A percentile compares a stretch with the other conserved stretches of the same genome.
phyloP scores from a whole-genome alignment of 1,284 basidiomycete species.

The Schizophyllum amplum region DNA sequence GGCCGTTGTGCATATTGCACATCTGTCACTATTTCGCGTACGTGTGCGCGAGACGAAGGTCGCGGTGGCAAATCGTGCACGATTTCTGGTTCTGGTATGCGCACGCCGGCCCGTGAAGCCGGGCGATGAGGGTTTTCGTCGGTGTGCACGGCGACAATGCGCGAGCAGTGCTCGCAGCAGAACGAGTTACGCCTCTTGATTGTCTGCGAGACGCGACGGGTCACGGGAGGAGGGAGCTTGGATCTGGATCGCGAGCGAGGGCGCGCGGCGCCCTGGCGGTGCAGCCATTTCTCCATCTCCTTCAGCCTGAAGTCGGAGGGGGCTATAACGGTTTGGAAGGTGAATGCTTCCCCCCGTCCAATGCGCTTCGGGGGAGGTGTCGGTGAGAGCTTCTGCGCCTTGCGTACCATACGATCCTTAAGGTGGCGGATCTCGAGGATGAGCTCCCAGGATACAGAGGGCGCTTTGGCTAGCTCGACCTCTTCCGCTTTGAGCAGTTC shows the following conservation, averaged over 20 bases:
- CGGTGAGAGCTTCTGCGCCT: constrained; percentile 53
- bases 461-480: constrained; percentile 48
- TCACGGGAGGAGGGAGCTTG: background rate
- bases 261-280: constrained; percentile 20
- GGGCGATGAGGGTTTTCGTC: too few relatives aligned
- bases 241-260: background rate
- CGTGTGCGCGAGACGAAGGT: too few relatives aligned
- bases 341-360: constrained; percentile 26
- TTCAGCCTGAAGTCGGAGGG: constrained; percentile 65
- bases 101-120: too few relatives aligned
- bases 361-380: constrained; percentile 28
- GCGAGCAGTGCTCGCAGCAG: constrained; percentile 1
- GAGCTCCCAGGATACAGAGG: constrained; percentile 49
- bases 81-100: too few relatives aligned
- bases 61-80: too few relatives aligned
- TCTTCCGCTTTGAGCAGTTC: constrained; percentile 55
- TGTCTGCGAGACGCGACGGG: too few relatives aligned
- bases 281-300: constrained; percentile 71
- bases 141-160: too few relatives aligned
- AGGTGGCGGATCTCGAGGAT: constrained; percentile 65
- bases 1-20: background rate
- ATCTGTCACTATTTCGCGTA: too few relatives aligned
- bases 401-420: constrained; percentile 73
- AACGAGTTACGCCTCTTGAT: constrained; percentile 3
- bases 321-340: constrained; percentile 57